Conservation (phyloP, 805 yeast genomes). For the Metschnikowia amazonensis region DNA sequence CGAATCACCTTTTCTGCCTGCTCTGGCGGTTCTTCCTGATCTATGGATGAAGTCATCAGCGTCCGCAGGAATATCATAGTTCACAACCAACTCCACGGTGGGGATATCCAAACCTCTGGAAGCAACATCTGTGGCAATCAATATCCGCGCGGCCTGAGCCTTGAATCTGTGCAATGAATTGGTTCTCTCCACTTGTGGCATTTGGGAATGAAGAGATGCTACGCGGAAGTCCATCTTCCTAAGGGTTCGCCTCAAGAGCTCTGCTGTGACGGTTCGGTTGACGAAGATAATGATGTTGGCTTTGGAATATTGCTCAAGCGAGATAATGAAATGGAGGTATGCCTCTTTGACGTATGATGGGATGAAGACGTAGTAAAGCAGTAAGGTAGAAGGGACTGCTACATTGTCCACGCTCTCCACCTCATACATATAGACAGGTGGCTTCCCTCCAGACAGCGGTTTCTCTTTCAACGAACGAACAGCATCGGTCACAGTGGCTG, state of each 20-base stretch:
- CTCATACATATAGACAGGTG: constrained; percentile 66
- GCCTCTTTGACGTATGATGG: constrained; percentile 92
- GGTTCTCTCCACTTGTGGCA: constrained; percentile 90
- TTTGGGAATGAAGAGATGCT: constrained; percentile 87
- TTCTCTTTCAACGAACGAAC: constrained; percentile 74
- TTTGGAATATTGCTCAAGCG: constrained; percentile 57
- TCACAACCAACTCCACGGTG: constrained; percentile 80
- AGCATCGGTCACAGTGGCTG: constrained; percentile 94
- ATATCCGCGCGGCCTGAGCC: constrained; percentile 89
- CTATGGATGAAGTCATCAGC: constrained; percentile 95
- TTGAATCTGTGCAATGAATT: constrained; percentile 89
- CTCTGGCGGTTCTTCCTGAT: constrained; percentile 99
- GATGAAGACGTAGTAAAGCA: constrained; percentile 63
- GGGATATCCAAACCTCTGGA: constrained; percentile 98
- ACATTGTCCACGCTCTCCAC: constrained; percentile 69
- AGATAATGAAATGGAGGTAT: constrained; percentile 65
- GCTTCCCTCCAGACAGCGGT: constrained; percentile 51
- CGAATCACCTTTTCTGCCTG: constrained; percentile 85
- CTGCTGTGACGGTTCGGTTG: constrained; percentile 88
- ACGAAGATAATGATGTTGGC: constrained; percentile 84
- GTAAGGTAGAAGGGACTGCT: constrained; percentile 73
- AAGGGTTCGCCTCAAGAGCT: constrained; percentile 73
- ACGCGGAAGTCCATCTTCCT: constrained; percentile 72
- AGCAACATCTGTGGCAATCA: constrained; percentile 96
- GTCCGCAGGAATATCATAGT: constrained; percentile 92